phyloP scores from a whole-genome alignment of 2,329 filamentous ascomycete genomes.

The Triangularia verruculosa region DNA sequence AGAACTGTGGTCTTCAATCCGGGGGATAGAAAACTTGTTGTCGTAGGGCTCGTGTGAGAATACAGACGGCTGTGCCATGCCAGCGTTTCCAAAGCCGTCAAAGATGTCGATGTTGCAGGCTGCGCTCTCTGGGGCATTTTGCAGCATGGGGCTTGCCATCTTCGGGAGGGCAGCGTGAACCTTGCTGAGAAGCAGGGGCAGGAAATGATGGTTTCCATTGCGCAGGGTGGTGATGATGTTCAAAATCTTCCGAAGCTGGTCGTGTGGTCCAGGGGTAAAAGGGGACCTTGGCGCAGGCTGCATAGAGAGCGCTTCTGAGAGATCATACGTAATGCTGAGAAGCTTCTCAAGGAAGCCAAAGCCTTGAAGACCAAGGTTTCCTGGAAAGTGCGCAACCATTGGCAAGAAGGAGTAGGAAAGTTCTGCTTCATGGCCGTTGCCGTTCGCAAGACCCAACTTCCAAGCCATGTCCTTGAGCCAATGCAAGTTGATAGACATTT shows the following conservation, averaged over 20 bases:
- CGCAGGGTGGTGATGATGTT: slow-evolving; percentile 67
- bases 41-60: slow-evolving; percentile 48
- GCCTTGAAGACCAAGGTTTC: slow-evolving; percentile 71
- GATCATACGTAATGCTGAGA: slow-evolving; percentile 69
- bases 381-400: slow-evolving; percentile 69
- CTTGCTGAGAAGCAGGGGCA: slow-evolving; percentile 74
- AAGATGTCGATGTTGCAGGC: slow-evolving; percentile 56
- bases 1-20: slow-evolving; percentile 39
- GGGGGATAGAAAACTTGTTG: slow-evolving; percentile 43
- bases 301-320: slow-evolving; percentile 70
- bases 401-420: slow-evolving; percentile 61
- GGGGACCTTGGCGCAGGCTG: slow-evolving; percentile 58
- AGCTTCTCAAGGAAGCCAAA: slow-evolving; percentile 77
- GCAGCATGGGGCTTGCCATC: slow-evolving; percentile 58
- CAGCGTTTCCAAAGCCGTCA: slow-evolving; percentile 62
- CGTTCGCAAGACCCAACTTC: slow-evolving; percentile 58
- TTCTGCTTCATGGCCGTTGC: slow-evolving; percentile 46
- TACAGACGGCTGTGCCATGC: slow-evolving; percentile 55
- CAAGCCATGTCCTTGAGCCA: slow-evolving; percentile 64
- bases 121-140: slow-evolving; percentile 54
- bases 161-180: slow-evolving; percentile 68
- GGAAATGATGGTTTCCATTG: slow-evolving; percentile 72
- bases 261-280: slow-evolving; percentile 65
- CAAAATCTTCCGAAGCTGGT: slow-evolving; percentile 69
- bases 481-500: slow-evolving; percentile 58